These are phyloP conservation scores for Arthroderma sp. DNA, from an alignment of 2,329 filamentous ascomycete species.

Conservation along the genomic window DNA sequence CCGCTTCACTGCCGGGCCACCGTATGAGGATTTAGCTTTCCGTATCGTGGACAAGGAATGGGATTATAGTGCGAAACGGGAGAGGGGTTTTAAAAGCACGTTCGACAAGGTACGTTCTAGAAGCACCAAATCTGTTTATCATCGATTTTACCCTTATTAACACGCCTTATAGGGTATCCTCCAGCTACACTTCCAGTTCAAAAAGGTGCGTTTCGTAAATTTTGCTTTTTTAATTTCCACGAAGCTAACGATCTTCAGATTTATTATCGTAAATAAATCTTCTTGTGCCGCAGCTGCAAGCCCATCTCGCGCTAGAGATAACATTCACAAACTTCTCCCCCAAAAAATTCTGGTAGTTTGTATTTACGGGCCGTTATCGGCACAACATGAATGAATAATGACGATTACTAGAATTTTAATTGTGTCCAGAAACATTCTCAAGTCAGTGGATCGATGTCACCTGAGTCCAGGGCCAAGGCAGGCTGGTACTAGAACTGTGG, in stretches of 20 bases:
- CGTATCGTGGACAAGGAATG: conserved; percentile 96
- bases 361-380: too few relatives aligned
- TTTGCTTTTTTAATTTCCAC: background rate
- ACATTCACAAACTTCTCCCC: too few relatives aligned
- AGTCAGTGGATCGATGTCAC: too few relatives aligned
- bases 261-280: conserved; percentile 35
- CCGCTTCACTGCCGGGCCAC: conserved; percentile 84
- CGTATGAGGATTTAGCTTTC: conserved; percentile 94
- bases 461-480: too few relatives aligned
- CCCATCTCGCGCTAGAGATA: too few relatives aligned
- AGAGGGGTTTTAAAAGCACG: conserved; percentile 87
- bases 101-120: conserved; percentile 73
- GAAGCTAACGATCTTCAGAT: conserved; percentile 19
- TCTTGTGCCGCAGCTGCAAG: too few relatives aligned
- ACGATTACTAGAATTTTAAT: too few relatives aligned
- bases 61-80: conserved; percentile 94
- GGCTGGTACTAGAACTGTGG: too few relatives aligned
- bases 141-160: background rate
- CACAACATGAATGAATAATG: too few relatives aligned
- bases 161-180: conserved; percentile 60
- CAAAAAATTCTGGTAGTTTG: too few relatives aligned
- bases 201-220: conserved; percentile 55
- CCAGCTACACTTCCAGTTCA: conserved; percentile 96
- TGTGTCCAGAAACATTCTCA: too few relatives aligned
- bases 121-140: background rate